Conservation (phyloP, 441 rosid genomes). For the Corymbia citriodora region DNA sequence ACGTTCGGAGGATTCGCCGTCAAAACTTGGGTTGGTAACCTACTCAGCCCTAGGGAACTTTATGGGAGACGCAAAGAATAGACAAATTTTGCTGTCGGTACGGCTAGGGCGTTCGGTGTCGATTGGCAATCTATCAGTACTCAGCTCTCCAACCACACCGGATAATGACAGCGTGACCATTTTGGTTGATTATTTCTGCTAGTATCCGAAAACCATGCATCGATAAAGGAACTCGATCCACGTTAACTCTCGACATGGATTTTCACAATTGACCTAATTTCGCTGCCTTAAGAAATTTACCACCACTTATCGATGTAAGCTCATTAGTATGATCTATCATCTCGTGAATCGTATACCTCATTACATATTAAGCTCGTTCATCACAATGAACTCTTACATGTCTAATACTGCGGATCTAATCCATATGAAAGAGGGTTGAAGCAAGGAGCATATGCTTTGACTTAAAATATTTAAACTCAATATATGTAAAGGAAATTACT, state of each 20-base stretch:
- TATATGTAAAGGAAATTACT: too few species aligned
- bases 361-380: not conserved
- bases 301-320: not conserved
- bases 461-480: too few species aligned
- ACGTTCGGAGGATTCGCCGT: not conserved
- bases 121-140: not conserved
- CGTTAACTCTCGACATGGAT: not conserved
- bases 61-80: too few species aligned
- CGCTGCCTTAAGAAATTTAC: not conserved
- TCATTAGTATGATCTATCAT: not conserved
- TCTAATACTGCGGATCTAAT: not conserved
- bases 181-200: not conserved
- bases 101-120: not conserved
- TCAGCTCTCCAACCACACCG: not conserved
- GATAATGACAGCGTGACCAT: not conserved
- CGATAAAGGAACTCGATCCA: not conserved
- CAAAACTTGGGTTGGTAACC: not conserved
- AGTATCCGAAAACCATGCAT: not conserved
- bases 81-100: not conserved
- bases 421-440: not conserved
- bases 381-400: not conserved
- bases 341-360: not conserved
- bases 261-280: not conserved
- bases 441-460: not conserved
- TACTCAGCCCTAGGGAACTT: too few species aligned